Evolutionary conservation across 2,329 filamentous ascomycete genomes (phyloP), one percentile per base, ranked within the genome.

Genomic region (Neonectria faginata): DNA sequence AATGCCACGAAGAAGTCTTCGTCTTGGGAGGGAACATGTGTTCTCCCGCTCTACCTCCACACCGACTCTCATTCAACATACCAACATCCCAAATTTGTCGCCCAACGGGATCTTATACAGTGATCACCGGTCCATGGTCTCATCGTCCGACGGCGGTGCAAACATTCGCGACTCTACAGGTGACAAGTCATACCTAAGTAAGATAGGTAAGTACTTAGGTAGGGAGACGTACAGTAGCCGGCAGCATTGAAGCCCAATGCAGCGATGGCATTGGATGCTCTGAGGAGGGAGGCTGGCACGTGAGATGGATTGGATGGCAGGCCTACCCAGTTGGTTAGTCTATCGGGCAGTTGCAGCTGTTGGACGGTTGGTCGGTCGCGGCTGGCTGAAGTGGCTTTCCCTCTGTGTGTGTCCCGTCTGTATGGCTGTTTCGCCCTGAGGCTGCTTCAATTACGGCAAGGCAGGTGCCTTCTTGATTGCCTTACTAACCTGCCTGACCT

Each of bases 401-500:
- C 29, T 12, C 14, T 25, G 25, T 25, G 25, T 25, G 25, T 25
- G 25, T 25, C 5, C 5, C 5, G 29, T 18, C 5, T 33, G 29
- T n/a, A 8, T 31, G 27, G 47, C 45, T 50, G 25, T 33, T 51
- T 51, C 27, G 29, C 48, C 48, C 48, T 51, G 48, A 51, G 48
- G 48, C 29, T 48, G 45, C 45, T 33, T 14, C 48, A 7, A 29
- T 9, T 20, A 29, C n/a, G 50, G 50, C 14, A 25, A 36, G 18
- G 29, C 29, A 53, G 29, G 16, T n/a, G 18, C 51, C 31, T 36
- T 10, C 18, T 39, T 39, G 36, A 39, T n/a, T 53, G 11, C 50
- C 50, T 22, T 36, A 41, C 51, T 12, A 39, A 25, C 51, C 31
- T 54, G 33, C 51, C 33, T 54, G 51, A 12, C 20, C 45, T 50